Evolutionary conservation across 768 basidiomycete genomes (phyloP).

Genomic region (Kwoniella heveanensis): DNA sequence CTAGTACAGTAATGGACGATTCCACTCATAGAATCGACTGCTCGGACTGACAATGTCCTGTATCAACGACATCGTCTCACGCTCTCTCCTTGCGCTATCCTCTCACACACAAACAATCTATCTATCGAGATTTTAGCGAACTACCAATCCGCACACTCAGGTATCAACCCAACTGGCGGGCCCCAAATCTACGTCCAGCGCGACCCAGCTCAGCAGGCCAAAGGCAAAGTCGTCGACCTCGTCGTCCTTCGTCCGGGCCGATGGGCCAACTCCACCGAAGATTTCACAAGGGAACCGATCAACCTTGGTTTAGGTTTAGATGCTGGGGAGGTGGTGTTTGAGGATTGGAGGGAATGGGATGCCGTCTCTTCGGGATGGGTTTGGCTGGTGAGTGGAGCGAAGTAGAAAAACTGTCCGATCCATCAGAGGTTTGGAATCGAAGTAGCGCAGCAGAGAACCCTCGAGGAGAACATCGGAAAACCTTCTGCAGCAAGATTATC

Average conservation of each 20-base stretch:
- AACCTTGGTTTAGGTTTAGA: conserved; percentile 6
- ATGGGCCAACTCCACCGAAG: conserved; percentile 6
- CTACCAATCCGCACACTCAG: conserved; percentile 1
- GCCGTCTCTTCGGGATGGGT: conserved; percentile 12
- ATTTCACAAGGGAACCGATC: conserved; percentile 5
- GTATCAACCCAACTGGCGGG: not conserved
- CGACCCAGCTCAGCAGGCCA: not conserved
- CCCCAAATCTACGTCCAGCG: not conserved
- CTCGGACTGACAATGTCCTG: not conserved
- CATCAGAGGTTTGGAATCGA: too few relatives aligned
- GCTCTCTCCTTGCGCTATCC: not conserved
- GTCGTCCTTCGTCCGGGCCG: conserved; percentile 6
- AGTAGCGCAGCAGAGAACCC: too few relatives aligned
- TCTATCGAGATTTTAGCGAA: too few relatives aligned
- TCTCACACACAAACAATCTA: too few relatives aligned
- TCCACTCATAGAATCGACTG: too few relatives aligned
- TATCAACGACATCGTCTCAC: not conserved
- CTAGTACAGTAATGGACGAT: too few relatives aligned
- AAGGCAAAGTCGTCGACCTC: conserved; percentile 6
- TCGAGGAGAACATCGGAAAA: too few relatives aligned
- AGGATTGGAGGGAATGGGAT: conserved; percentile 1
- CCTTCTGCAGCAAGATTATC: too few relatives aligned
- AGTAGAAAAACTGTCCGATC: too few relatives aligned
- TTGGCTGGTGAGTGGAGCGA: conserved; percentile 11
- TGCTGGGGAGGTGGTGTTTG: not conserved